Base-by-base conservation (phyloP, 306 rosid species). In the Myrica gale region DNA sequence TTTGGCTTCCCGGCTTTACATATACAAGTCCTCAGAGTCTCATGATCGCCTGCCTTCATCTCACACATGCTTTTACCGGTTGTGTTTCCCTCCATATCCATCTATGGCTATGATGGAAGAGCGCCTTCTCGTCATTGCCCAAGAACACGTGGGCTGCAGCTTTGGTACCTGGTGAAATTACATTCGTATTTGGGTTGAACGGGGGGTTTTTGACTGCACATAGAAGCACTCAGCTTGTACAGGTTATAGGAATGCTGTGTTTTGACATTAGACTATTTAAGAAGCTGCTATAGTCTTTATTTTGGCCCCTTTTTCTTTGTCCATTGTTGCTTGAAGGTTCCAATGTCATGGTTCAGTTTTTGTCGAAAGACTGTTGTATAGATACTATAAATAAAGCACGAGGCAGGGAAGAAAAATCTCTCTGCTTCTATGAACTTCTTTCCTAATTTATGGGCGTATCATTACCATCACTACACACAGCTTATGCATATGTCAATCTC, bases 91-190 rank as follows among this genome's bases (percentile, higher is more conserved):
- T 0, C 79, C 83, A 0, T 94, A 94, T 80, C 82, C 91, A 9
- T 87, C 97, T 32, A 79, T 52, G 80, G 60, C 80, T 41, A 60
- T 82, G 78, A 88, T 94, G 92, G 81, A 84, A 74, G 81, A 81
- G 66, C 90, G 94, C 60, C 84, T 94, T 52, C 62, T 72, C 66
- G 72, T 94, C 85, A 90, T 91, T 84, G 90, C 95, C 43, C 97
- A 90, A 77, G 97, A 94, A 78, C 97, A 94, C 75, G 86, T 91
- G 5, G 91, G 96, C 62, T 87, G 85, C 83, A 90, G 98, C 88
- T 93, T 93, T 19, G 92, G 92, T 56, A 85, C 89, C 19, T 88
- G 92, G 89, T 88, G 75, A 82, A 71, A 1, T 48, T 42, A 46
- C 80, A 66, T 78, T 83, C 81, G 82, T 84, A 79, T 79, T 78